These are phyloP conservation scores for Naegleria lovaniensis DNA, from an alignment of 208 protist genomes.

Conservation along the genomic window DNA sequence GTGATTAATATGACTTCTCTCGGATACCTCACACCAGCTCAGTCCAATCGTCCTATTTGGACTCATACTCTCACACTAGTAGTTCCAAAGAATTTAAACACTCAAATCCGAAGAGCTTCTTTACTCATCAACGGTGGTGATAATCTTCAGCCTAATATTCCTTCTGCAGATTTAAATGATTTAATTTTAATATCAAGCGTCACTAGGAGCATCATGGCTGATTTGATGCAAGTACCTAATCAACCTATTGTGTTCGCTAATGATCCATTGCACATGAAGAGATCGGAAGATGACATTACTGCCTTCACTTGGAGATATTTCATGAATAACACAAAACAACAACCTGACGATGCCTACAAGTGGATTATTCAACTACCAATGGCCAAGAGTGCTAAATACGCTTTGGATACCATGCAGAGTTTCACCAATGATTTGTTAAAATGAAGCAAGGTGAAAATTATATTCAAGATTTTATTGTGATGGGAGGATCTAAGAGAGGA, in stretches of 20 bases:
- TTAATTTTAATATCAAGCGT: neutral
- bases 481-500: constrained; percentile 59
- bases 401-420: constrained; percentile 53
- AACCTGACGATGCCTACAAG: constrained; percentile 23
- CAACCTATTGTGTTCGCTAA: constrained; percentile 40
- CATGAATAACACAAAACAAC: constrained; percentile 38
- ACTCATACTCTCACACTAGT: neutral
- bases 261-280: constrained; percentile 30
- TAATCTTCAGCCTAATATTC: neutral
- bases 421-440: constrained; percentile 32
- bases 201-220: constrained; percentile 13
- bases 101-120: neutral
- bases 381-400: constrained; percentile 49
- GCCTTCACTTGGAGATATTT: constrained; percentile 46
- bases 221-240: constrained; percentile 46
- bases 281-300: constrained; percentile 47
- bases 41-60: neutral
- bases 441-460: neutral
- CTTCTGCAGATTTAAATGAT: neutral
- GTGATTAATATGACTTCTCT: neutral
- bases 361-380: constrained; percentile 57
- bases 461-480: constrained; percentile 44
- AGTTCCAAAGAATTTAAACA: neutral
- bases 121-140: neutral
- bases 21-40: neutral